Evolutionary conservation across 805 yeast genomes (phyloP).

Genomic region (Metschnikowia picachoensis): DNA sequence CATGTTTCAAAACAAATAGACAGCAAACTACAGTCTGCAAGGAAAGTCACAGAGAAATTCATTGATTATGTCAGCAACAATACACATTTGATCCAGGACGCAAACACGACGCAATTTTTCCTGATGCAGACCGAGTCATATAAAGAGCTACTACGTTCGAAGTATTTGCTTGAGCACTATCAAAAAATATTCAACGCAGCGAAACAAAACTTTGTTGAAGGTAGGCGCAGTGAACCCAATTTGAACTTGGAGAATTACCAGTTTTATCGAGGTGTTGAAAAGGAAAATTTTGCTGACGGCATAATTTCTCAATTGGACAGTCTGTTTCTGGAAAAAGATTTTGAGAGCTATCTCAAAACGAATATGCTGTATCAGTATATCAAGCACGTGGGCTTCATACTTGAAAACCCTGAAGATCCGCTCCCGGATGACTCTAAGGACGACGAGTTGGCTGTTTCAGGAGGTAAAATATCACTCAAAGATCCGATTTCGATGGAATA

Average conservation of each 20-base stretch:
- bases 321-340: background rate
- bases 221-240: conserved; percentile 12
- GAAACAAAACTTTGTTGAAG: conserved; percentile 7
- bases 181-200: conserved; percentile 12
- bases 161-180: conserved; percentile 9
- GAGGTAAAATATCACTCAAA: conserved; percentile 63
- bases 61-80: conserved; percentile 7
- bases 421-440: conserved; percentile 52
- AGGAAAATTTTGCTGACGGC: conserved; percentile 14
- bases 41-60: conserved; percentile 10
- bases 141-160: conserved; percentile 8
- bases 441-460: conserved; percentile 63
- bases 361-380: conserved; percentile 25
- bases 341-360: conserved; percentile 3
- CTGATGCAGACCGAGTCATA: conserved; percentile 9
- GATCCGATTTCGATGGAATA: conserved; percentile 62
- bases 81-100: conserved; percentile 10
- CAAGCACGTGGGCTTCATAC: conserved; percentile 44
- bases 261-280: conserved; percentile 2
- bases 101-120: conserved; percentile 5
- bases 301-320: conserved; percentile 6
- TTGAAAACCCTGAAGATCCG: conserved; percentile 59
- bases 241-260: conserved; percentile 12
- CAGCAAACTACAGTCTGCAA: conserved; percentile 8
- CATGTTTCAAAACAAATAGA: conserved; percentile 11